Evolutionary conservation across 306 rosid species (phyloP), one percentile per base, ranked within the genome.

Genomic region (Malus domestica): DNA sequence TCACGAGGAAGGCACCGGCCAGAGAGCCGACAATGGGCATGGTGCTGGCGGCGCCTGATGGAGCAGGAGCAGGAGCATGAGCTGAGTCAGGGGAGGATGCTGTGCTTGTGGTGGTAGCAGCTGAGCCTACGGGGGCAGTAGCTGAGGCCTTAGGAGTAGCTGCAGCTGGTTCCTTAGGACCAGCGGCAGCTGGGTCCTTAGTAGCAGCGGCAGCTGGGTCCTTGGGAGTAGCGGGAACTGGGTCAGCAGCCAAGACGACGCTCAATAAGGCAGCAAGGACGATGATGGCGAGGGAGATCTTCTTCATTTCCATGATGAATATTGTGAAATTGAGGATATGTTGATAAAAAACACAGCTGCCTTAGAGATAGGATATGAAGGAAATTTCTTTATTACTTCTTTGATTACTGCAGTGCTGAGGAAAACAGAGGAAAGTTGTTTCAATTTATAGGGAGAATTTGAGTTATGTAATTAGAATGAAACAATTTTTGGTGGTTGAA

Each of bases 241-340:
- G 16, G 2, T 40, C 67, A 23, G 25, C 70, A 2, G 70, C 57
- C 58, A 74, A 65, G 20, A 42, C n/a, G 1, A 61, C 5, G 16
- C 68, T 61, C 70, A 74, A 14, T 6, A 63, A 44, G 70, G 78
- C 60, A 45, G 78, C 61, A 4, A 46, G 11, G 32, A 74, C 46
- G 33, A 61, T 46, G 70, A 74, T 4, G 7, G 70, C 78, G 13
- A 74, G 14, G 8, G 61, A 6, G 60, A 74, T 74, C 78, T 62
- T 74, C 78, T 74, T 74, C 78, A 74, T 62, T 20, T 74, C 78
- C 61, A 74, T 74, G 27, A 62, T 42, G 70, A 73, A 55, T 25
- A 27, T 2, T 70, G 6, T 70, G 33, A 73, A 16, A 5, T 18
- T 10, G 46, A 45, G 16, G 4, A 16, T 44, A 45, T 16, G 55